Evolutionary conservation across 1,139 yeast species (phyloP), one percentile per base, ranked within the genome.

Genomic region (Geotrichum phurueaensis): DNA sequence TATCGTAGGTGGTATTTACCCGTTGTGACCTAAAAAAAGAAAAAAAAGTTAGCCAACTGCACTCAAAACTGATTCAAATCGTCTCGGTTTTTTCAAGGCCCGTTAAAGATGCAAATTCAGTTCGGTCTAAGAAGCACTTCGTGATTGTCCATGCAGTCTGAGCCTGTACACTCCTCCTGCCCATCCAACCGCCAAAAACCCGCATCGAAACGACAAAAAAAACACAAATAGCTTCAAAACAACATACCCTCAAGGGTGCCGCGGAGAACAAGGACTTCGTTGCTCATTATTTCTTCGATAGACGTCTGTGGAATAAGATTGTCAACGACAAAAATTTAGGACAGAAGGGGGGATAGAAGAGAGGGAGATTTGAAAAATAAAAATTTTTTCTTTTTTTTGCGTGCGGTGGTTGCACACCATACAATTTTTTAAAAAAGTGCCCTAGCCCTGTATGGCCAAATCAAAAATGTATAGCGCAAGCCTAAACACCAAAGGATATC

Each of bases 221-320:
- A 20, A 3, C 9, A 20, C 3, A 48, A 22, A 20, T 22, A 18
- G 12, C 15, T n/a, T 23, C 5, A 39, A 39, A 39, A 15, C 22
- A 33, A 53, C 56, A 22, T 53, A 53, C 56, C 97, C 84, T 92
- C 97, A 79, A 94, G 89, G 86, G 98, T 89, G 80, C 97, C 98
- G 87, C 97, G 92, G 81, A 94, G 89, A 80, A 92, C 97, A 84
- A 94, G 87, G 86, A 92, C 96, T 89, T 92, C 97, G 72, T 71
- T 71, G 67, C 72, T 70, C 73, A 69, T 69, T 10, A 22, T 53
- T 39, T 52, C 45, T 53, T 53, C 56, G 56, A 53, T 53, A 39
- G 56, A 53, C 56, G 20, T 39, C 50, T 23, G 56, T 53, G 49
- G 56, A 43, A 39, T 39, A 53, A 53, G 56, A 43, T 53, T 53